phyloP scores from a whole-genome alignment of 192 early-diverging fungal species.

The Martensiomyces pterosporus region DNA sequence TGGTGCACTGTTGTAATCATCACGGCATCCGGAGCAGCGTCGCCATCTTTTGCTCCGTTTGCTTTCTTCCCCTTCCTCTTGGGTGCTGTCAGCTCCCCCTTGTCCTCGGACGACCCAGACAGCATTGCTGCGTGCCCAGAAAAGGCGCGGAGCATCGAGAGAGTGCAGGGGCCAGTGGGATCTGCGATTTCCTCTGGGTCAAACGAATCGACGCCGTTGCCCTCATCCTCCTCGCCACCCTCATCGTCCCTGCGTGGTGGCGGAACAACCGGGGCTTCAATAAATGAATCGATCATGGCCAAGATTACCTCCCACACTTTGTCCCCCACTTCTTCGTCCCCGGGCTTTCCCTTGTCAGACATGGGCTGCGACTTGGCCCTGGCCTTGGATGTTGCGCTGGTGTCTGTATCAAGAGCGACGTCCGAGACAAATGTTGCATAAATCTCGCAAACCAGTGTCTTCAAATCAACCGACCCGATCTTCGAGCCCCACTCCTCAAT shows the following conservation, averaged over 20 bases:
- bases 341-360: conserved; percentile 1
- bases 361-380: too few relatives aligned
- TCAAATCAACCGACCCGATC: conserved; percentile 8
- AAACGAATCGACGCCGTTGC: background rate
- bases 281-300: conserved; percentile 28
- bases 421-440: background rate
- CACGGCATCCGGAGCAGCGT: conserved; percentile 10
- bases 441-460: conserved; percentile 3
- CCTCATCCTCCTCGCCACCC: too few relatives aligned
- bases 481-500: conserved; percentile 13
- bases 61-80: background rate
- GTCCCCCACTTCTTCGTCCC: conserved; percentile 14
- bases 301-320: conserved; percentile 17
- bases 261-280: too few relatives aligned
- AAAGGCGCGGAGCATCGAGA: conserved; percentile 22
- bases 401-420: too few relatives aligned
- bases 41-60: background rate
- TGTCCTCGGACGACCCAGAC: conserved; percentile 39
- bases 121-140: conserved; percentile 34
- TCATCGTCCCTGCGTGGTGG: too few relatives aligned
- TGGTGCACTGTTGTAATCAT: conserved; percentile 47
- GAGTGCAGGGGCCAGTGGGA: conserved; percentile 11
- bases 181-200: background rate
- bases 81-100: conserved; percentile 9
- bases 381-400: background rate